Percentiles rank a stretch among this genome's conserved stretches.
These are phyloP conservation scores for Monilinia polystroma DNA, from an alignment of 2,329 filamentous ascomycete genomes.

Conservation along the genomic window DNA sequence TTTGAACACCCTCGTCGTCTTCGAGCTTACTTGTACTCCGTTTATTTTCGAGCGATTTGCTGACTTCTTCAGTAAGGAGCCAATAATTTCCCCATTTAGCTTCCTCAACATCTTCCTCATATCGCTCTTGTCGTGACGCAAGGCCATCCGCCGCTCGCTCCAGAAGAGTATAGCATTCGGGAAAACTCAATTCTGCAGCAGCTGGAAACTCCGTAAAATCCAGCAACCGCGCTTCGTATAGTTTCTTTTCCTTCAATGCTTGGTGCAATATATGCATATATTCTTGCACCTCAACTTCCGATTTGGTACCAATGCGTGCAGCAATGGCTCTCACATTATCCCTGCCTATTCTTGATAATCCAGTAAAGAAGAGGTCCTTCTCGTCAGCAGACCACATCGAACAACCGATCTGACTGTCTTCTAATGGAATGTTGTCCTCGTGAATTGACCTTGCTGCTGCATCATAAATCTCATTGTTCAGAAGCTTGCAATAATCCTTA, in stretches of 20 bases:
- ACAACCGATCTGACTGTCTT: conserved; percentile 62
- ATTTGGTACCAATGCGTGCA: conserved; percentile 65
- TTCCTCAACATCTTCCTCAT: conserved; percentile 60
- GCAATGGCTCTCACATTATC: conserved; percentile 64
- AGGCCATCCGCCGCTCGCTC: conserved; percentile 68
- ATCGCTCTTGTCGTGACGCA: conserved; percentile 60
- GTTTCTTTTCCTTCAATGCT: conserved; percentile 41
- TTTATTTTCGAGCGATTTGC: conserved; percentile 30
- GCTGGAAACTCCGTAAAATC: conserved; percentile 62
- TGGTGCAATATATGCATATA: conserved; percentile 63
- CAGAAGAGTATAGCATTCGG: conserved; percentile 62
- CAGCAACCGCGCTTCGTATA: conserved; percentile 38
- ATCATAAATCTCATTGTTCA: conserved; percentile 60
- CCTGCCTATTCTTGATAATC: conserved; percentile 62
- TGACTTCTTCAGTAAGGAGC: conserved; percentile 54
- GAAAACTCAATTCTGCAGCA: conserved; percentile 65
- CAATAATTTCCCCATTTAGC: conserved; percentile 61
- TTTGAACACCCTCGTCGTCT: conserved; percentile 34
- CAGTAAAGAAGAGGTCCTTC: conserved; percentile 68
- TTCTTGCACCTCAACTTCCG: conserved; percentile 67
- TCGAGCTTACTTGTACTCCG: conserved; percentile 22
- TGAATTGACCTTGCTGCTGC: conserved; percentile 42
- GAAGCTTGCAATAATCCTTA: conserved; percentile 49
- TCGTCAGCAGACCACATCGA: conserved; percentile 69
- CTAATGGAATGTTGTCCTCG: conserved; percentile 38